Base-by-base conservation (phyloP, 2,329 filamentous ascomycete species). In the Colletotrichum tropicale region DNA sequence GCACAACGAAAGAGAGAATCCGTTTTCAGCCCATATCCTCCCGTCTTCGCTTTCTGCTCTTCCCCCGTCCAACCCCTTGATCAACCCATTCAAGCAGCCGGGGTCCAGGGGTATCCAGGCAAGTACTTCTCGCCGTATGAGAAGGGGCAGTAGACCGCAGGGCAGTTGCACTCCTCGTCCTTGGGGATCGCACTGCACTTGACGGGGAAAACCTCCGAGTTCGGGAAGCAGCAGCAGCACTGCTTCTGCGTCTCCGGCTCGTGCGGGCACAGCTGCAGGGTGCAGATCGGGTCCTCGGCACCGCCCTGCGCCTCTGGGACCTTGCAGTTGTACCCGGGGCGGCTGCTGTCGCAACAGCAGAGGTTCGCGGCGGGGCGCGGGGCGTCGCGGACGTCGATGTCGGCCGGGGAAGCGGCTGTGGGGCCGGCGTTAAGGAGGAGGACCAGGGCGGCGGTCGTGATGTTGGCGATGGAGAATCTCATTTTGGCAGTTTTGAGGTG, bases 291-390 rank as follows among this genome's bases (percentile, higher is more conserved):
- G 55, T 56, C 64, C 73, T 38, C 32, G 70, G 61, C 62, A 55
- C 24, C 76, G 58, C 48, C 56, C 38, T 64, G 30, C 7, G 56
- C 36, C 28, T 66, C 26, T 12, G 70, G 67, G 58, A 75, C 64
- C 58, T 71, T 30, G 77, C 80, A 80, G 28, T 72, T 75, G 15
- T 76, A 76, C 36, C 30, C 70, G 6, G 16, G 32, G 16, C 61
- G 73, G 62, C 32, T 8, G 12, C 76, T 28, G 67, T 81, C 56
- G 76, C 79, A 82, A 77, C 79, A 81, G 76, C 80, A 81, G 72
- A 78, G 81, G 26, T 72, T 43, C 66, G 66, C 70, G n/a, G 71
- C 60, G 28, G 64, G 60, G 26, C 48, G 48, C 8, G 60, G 55
- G 55, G 8, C 5, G 21, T 28, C 43, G 73, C 70, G 43, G 78